phyloP scores from a whole-genome alignment of 2,329 filamentous ascomycete species.

The Tolypocladium sp. region DNA sequence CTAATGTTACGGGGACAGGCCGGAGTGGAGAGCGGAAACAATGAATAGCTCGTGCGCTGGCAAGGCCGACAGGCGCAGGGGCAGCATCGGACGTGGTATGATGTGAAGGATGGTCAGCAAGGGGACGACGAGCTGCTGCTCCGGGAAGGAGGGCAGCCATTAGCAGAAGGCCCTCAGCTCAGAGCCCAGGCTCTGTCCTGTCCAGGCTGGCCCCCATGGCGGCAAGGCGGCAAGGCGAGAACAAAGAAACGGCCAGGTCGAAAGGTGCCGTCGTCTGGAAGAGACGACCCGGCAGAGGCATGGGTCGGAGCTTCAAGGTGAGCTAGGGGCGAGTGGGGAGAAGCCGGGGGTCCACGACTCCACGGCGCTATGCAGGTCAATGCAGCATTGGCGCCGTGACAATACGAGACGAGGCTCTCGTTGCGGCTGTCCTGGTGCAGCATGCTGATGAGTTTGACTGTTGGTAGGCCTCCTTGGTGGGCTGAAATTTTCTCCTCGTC shows the following conservation, averaged over 20 bases:
- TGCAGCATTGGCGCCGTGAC: neutral
- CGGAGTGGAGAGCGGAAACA: neutral
- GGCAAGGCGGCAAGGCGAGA: neutral
- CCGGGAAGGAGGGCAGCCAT: neutral
- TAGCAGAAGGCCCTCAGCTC: neutral
- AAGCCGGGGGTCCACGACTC: neutral
- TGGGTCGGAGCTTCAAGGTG: neutral
- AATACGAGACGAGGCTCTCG: neutral
- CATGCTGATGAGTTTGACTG: neutral
- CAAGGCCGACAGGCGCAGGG: neutral
- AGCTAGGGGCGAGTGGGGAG: neutral
- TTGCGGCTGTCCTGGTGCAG: neutral
- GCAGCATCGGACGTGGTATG: neutral
- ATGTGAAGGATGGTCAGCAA: neutral
- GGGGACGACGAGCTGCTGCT: neutral
- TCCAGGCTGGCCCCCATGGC: neutral
- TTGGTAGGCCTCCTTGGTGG: neutral
- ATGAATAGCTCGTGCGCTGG: neutral
- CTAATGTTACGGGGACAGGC: neutral
- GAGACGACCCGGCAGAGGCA: neutral
- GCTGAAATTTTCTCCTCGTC: neutral
- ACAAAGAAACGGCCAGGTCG: neutral
- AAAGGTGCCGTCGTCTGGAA: neutral
- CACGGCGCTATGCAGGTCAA: neutral
- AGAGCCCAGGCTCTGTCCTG: neutral